phyloP scores from a whole-genome alignment of 345 rosid genomes.

The Luvunga scandens region DNA sequence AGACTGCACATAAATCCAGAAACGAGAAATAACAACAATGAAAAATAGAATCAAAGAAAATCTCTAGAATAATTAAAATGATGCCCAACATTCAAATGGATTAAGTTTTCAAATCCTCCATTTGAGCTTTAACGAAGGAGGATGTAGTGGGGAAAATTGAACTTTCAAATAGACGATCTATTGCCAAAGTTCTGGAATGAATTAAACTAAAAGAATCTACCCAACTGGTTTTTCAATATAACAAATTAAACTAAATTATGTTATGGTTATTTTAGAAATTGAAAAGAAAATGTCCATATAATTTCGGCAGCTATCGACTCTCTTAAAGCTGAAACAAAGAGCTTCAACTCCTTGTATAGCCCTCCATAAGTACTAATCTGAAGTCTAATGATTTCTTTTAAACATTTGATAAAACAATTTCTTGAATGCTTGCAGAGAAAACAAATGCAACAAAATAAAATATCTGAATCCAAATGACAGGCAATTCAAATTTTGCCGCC shows the following conservation, averaged over 20 bases:
- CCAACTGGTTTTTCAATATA: not conserved
- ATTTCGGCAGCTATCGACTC: not conserved
- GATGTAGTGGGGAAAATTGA: not conserved
- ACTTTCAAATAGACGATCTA: not conserved
- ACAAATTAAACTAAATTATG: not conserved
- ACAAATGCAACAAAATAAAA: not conserved
- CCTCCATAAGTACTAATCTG: not conserved
- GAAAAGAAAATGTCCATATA: not conserved
- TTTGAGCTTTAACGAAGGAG: not conserved
- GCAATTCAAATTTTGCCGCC: not conserved
- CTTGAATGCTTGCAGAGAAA: not conserved
- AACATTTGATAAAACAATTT: not conserved
- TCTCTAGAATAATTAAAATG: not conserved
- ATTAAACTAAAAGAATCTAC: not conserved
- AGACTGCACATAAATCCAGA: slow-evolving; percentile 3
- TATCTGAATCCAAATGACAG: not conserved
- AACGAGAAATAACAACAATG: not conserved
- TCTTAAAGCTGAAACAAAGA: not conserved
- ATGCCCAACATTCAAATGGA: not conserved
- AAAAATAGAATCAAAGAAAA: not conserved
- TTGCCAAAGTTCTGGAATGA: not conserved
- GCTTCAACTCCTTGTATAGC: not conserved
- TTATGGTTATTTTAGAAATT: not conserved
- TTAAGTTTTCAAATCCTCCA: not conserved
- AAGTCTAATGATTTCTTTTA: not conserved